Conservation (phyloP, 192 early-diverging fungal species). For the Rhizophagus clarus region DNA sequence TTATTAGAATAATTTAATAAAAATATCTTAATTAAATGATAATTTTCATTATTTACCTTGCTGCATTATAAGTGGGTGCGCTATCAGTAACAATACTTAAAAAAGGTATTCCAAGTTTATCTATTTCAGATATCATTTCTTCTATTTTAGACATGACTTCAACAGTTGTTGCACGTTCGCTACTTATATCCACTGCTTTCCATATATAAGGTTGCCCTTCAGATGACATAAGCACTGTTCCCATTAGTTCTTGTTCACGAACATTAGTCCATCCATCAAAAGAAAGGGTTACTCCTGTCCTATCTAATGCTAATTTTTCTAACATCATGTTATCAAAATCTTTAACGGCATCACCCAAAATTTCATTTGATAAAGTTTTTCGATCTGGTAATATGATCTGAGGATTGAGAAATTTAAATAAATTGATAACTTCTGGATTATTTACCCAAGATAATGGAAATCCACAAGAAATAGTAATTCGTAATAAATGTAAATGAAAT, state of each 20-base stretch:
- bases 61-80: too few species aligned
- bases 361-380: too few species aligned
- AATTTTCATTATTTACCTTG: too few species aligned
- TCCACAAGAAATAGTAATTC: conserved; percentile 16
- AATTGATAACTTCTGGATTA: neutral
- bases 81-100: neutral
- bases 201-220: neutral
- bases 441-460: neutral
- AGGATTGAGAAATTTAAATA: conserved; percentile 7
- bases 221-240: neutral
- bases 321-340: neutral
- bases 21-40: too few species aligned
- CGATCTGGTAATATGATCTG: neutral
- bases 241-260: neutral
- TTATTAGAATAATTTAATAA: too few species aligned
- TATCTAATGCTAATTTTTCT: neutral
- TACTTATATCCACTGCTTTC: neutral
- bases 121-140: neutral
- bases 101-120: neutral
- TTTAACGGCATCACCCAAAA: neutral
- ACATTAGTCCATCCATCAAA: conserved; percentile 26
- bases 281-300: neutral
- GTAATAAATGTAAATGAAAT: neutral
- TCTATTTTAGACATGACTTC: conserved; percentile 6
- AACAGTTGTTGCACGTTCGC: neutral